Evolutionary conservation across 345 rosid genomes (phyloP).

Genomic region (Aurinia saxatilis): DNA sequence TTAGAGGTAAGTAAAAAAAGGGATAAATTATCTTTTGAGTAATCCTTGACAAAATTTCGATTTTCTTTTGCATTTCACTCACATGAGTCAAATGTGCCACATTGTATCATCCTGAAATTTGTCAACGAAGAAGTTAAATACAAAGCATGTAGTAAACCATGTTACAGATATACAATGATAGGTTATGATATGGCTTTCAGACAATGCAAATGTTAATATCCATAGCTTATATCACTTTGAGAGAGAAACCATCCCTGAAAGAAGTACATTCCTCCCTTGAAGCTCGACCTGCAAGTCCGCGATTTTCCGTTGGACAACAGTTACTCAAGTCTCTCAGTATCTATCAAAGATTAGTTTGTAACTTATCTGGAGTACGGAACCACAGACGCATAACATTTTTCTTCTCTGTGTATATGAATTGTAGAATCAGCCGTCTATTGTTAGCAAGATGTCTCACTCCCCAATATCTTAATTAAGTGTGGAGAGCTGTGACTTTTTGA

Average conservation of each 20-base stretch:
- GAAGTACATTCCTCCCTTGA: constrained; percentile 95
- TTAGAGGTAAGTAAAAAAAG: not conserved
- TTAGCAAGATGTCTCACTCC: constrained; percentile 17
- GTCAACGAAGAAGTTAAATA: no score
- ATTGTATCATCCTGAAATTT: constrained; percentile 72
- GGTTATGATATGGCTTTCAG: no score
- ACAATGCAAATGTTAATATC: no score
- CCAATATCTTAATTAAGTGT: constrained; percentile 29
- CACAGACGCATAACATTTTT: not conserved
- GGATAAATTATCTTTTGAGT: constrained; percentile 36
- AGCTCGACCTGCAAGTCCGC: constrained; percentile 95
- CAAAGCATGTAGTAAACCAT: no score
- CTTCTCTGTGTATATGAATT: not conserved
- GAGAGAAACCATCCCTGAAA: not conserved
- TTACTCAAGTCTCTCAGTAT: constrained; percentile 4
- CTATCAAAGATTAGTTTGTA: constrained; percentile 6
- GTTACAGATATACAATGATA: no score
- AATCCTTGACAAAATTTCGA: constrained; percentile 79
- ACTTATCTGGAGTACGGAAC: not conserved
- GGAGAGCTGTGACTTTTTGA: constrained; percentile 46
- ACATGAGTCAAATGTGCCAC: constrained; percentile 94
- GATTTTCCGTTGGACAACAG: constrained; percentile 78
- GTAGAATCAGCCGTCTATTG: constrained; percentile 14
- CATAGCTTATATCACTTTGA: not conserved
- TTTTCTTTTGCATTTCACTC: constrained; percentile 93